Conservation (phyloP, 495 filamentous ascomycete genomes). For the Neurospora intermedia region DNA sequence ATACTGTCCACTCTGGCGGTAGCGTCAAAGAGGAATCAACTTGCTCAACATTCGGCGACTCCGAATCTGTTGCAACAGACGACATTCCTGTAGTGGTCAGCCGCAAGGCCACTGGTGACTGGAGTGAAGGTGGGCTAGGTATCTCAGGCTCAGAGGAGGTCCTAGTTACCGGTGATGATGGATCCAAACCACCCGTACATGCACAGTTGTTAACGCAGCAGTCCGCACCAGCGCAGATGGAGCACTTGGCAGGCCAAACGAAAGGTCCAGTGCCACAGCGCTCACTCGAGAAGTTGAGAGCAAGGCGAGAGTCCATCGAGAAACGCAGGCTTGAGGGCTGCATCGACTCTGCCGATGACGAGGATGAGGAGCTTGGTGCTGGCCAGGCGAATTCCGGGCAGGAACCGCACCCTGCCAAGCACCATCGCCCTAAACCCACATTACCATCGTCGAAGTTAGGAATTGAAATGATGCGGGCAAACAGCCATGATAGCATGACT, state of each 20-base stretch:
- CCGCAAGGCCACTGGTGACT: slow-evolving; percentile 58
- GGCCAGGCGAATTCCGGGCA: slow-evolving; percentile 32
- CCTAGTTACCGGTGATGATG: slow-evolving; percentile 19
- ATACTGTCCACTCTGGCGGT: slow-evolving; percentile 52
- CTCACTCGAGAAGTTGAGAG: slow-evolving; percentile 67
- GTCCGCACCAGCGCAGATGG: slow-evolving; percentile 58
- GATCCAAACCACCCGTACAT: slow-evolving; percentile 22
- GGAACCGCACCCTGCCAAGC: slow-evolving; percentile 27
- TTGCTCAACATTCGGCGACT: slow-evolving; percentile 77
- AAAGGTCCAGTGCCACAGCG: slow-evolving; percentile 41
- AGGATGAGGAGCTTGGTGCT: slow-evolving; percentile 78
- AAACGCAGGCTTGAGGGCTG: slow-evolving; percentile 64
- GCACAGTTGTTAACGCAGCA: slow-evolving; percentile 50
- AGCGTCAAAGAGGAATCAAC: slow-evolving; percentile 80
- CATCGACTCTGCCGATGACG: slow-evolving; percentile 75
- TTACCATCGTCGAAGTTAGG: slow-evolving; percentile 66
- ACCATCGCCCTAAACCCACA: slow-evolving; percentile 28
- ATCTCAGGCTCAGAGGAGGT: slow-evolving; percentile 46
- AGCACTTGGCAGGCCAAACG: slow-evolving; percentile 35
- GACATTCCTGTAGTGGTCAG: slow-evolving; percentile 68
- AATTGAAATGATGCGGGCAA: slow-evolving; percentile 92
- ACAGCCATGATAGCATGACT: slow-evolving; percentile 77
- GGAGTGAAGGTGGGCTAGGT: slow-evolving; percentile 60
- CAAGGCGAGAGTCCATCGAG: slow-evolving; percentile 67
- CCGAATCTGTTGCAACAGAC: slow-evolving; percentile 67